These are phyloP conservation scores for Zostera marina DNA, from an alignment of 116 monocot species.

Conservation along the genomic window DNA sequence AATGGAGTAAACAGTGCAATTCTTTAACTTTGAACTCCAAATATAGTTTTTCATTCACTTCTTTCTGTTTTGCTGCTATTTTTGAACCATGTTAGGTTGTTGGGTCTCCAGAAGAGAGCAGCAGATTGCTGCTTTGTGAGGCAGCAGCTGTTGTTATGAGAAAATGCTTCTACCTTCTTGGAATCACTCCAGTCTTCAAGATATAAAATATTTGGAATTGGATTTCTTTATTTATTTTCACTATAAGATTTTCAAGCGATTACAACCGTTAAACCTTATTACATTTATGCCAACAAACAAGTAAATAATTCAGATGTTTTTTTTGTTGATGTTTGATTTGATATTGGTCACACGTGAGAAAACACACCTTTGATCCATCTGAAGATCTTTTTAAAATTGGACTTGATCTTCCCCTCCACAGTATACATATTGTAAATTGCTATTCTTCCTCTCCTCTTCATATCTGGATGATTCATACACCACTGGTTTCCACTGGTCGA, in stretches of 20 bases:
- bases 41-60: not conserved
- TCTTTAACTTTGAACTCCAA: not conserved
- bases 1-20: not conserved
- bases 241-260: no score
- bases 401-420: slow-evolving; percentile 89
- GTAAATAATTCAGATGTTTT: not conserved
- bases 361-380: slow-evolving; percentile 73
- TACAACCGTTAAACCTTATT: no score
- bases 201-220: slow-evolving; percentile 23
- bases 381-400: slow-evolving; percentile 58
- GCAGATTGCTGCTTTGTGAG: slow-evolving; percentile 69
- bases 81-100: slow-evolving; percentile 33
- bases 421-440: slow-evolving; percentile 71
- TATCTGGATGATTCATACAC: slow-evolving; percentile 66
- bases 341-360: slow-evolving; percentile 12
- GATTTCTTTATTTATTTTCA: no score
- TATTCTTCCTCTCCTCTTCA: slow-evolving; percentile 81
- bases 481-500: not conserved
- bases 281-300: not conserved
- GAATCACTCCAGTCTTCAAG: slow-evolving; percentile 74
- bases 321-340: no score
- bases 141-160: slow-evolving; percentile 81
- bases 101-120: slow-evolving; percentile 59
- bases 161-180: slow-evolving; percentile 67
- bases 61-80: not conserved